These are phyloP conservation scores for Mycena olivaceomarginata DNA, from an alignment of 768 basidiomycete species.

Conservation along the genomic window DNA sequence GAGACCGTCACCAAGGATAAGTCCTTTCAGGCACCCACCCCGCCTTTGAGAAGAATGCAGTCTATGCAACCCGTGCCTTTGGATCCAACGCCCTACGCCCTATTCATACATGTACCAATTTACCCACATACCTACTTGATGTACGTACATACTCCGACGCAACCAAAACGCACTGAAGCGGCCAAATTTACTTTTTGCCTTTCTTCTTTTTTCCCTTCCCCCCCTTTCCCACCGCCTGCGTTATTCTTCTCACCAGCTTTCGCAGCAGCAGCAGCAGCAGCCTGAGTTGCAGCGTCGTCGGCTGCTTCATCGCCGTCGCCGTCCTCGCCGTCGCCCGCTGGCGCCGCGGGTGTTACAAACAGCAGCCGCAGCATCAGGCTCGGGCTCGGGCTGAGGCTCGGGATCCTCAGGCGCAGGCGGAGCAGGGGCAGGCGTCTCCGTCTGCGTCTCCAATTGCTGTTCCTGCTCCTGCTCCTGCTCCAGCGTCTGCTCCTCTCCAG, in stretches of 20 bases:
- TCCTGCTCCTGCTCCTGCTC: conserved; percentile 1
- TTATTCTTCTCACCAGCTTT: conserved; percentile 31
- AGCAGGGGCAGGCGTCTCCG: conserved; percentile 23
- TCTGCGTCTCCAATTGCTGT: conserved; percentile 7
- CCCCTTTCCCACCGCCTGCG: conserved; percentile 25
- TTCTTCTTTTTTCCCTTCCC: conserved; percentile 31
- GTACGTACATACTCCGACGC: background rate
- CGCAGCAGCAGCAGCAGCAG: conserved; percentile 11
- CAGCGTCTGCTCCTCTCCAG: conserved; percentile 12
- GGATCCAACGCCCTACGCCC: conserved; percentile 9
- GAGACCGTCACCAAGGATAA: background rate
- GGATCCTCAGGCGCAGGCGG: conserved; percentile 27
- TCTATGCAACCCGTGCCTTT: conserved; percentile 15
- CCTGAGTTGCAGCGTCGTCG: conserved; percentile 5
- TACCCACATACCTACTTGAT: background rate
- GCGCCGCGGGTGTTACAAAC: conserved; percentile 13
- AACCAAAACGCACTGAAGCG: conserved; percentile 23
- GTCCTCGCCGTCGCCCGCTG: conserved; percentile 25
- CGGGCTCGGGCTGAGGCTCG: conserved; percentile 9
- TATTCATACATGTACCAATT: conserved; percentile 15
- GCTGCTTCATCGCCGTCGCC: conserved; percentile 19
- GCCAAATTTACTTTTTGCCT: conserved; percentile 12
- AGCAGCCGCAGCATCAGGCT: conserved; percentile 11
- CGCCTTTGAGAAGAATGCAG: conserved; percentile 16
- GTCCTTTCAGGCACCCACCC: conserved; percentile 11